A percentile compares a stretch with the other conserved stretches of the same genome.
Conservation (phyloP, 352 stramenopile genomes). For the Globisporangium recalcitrans region DNA sequence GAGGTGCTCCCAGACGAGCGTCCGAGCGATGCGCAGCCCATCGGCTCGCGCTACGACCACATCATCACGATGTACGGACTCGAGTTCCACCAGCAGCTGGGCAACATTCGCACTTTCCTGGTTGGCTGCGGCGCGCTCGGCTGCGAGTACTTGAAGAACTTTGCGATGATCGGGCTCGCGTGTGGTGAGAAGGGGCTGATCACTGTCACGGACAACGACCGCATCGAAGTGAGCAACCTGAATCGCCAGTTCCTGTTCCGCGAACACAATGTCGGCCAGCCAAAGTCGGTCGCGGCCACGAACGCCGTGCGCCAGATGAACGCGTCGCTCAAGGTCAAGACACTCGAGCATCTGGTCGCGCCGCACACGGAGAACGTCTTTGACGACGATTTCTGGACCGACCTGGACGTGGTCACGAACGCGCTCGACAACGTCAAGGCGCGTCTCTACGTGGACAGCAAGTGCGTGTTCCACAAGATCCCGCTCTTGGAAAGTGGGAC, state of each 20-base stretch:
- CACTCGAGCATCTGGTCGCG: constrained; percentile 73
- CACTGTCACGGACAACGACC: constrained; percentile 84
- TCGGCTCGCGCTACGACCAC: constrained; percentile 74
- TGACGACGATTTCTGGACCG: constrained; percentile 76
- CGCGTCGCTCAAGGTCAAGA: constrained; percentile 66
- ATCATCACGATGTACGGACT: constrained; percentile 65
- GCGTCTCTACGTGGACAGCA: constrained; percentile 96
- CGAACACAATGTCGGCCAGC: constrained; percentile 81
- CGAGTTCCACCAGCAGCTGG: constrained; percentile 63
- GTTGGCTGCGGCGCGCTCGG: constrained; percentile 77
- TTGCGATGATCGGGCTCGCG: constrained; percentile 75
- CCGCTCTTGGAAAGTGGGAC: constrained; percentile 97
- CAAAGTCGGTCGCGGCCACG: constrained; percentile 79
- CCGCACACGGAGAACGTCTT: constrained; percentile 82
- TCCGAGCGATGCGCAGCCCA: constrained; percentile 45
- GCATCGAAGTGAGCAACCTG: constrained; percentile 86
- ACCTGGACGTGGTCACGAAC: constrained; percentile 96
- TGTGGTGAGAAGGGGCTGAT: constrained; percentile 75
- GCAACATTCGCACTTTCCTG: constrained; percentile 75
- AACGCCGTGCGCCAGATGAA: constrained; percentile 77
- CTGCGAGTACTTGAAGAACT: constrained; percentile 87
- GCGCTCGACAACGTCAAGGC: constrained; percentile 99
- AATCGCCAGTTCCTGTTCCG: constrained; percentile 86
- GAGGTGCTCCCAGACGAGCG: constrained; percentile 67
- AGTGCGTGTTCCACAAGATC: constrained; percentile 97